phyloP scores from a whole-genome alignment of 495 filamentous ascomycete species.

The Cairneyella variabilis region DNA sequence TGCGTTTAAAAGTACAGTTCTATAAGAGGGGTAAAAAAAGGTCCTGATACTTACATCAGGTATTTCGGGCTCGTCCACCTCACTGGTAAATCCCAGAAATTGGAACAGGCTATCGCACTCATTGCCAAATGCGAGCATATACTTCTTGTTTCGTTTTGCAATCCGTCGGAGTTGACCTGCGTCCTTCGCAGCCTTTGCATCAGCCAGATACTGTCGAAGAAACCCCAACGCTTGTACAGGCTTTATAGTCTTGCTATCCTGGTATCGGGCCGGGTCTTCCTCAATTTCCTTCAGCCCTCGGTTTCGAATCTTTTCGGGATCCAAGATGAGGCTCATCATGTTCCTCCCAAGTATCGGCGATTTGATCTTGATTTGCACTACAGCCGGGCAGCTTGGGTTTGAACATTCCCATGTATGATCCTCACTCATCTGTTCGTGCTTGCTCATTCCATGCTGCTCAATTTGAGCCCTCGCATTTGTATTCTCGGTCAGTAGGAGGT shows the following conservation, averaged over 20 bases:
- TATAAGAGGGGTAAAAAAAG: no score
- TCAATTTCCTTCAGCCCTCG: conserved; percentile 21
- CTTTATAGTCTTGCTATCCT: conserved; percentile 3
- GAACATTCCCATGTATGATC: conserved; percentile 22
- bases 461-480: conserved; percentile 4
- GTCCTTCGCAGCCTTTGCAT: conserved; percentile 16
- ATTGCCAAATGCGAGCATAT: conserved; percentile 21
- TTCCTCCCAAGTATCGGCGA: conserved; percentile 16
- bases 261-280: conserved; percentile 20
- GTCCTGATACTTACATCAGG: conserved; percentile 8
- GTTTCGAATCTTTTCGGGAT: conserved; percentile 10
- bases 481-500: conserved; percentile 11
- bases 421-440: conserved; percentile 20
- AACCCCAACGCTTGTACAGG: conserved; percentile 11
- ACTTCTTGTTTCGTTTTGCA: conserved; percentile 27
- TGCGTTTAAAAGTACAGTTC: no score
- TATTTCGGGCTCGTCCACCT: conserved; percentile 12
- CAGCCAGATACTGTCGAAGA: conserved; percentile 22
- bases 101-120: conserved; percentile 24
- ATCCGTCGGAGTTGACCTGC: conserved; percentile 14
- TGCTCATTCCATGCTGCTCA: neutral
- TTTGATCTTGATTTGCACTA: conserved; percentile 21
- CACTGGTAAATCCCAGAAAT: conserved; percentile 19
- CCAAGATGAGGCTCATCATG: conserved; percentile 7
- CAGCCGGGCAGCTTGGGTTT: conserved; percentile 12